A percentile compares a stretch with the other conserved stretches of the same genome.
These are phyloP conservation scores for Apiospora saccharicola DNA, from an alignment of 2,329 filamentous ascomycete genomes.

Conservation along the genomic window DNA sequence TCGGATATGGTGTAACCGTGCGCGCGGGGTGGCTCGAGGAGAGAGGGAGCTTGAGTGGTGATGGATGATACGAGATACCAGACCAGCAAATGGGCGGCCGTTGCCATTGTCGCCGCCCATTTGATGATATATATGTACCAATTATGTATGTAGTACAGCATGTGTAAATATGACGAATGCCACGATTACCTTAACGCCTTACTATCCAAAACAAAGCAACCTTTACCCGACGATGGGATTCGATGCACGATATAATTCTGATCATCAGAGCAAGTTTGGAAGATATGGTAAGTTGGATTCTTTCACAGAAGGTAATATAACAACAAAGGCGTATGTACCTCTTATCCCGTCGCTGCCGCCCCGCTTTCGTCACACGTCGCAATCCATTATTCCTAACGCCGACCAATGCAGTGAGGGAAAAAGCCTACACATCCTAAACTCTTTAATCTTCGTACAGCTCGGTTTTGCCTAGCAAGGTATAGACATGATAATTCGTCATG, in stretches of 20 bases:
- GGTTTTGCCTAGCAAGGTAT: background rate
- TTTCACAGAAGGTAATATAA: constrained; percentile 7
- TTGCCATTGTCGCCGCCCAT: background rate
- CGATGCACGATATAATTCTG: background rate
- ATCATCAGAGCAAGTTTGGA: too few relatives aligned
- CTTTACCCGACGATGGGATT: too few relatives aligned
- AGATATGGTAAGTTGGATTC: background rate
- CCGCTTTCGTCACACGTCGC: constrained; percentile 6
- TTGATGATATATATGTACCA: background rate
- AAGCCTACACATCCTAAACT: constrained; percentile 5
- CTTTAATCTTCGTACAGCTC: background rate
- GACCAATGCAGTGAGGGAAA: constrained; percentile 12
- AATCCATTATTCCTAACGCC: constrained; percentile 17
- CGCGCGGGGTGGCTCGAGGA: too few relatives aligned
- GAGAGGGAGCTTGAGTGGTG: background rate
- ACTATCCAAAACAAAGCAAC: background rate
- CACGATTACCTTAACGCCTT: background rate
- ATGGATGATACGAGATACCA: background rate
- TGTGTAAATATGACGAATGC: background rate
- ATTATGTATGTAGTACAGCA: constrained; percentile 8
- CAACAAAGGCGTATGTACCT: background rate
- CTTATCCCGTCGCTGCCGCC: background rate
- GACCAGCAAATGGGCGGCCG: background rate
- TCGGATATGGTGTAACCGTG: background rate
- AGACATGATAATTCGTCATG: background rate